Evolutionary conservation across 768 basidiomycete genomes (phyloP).

Genomic region (Heimioporus sp.): DNA sequence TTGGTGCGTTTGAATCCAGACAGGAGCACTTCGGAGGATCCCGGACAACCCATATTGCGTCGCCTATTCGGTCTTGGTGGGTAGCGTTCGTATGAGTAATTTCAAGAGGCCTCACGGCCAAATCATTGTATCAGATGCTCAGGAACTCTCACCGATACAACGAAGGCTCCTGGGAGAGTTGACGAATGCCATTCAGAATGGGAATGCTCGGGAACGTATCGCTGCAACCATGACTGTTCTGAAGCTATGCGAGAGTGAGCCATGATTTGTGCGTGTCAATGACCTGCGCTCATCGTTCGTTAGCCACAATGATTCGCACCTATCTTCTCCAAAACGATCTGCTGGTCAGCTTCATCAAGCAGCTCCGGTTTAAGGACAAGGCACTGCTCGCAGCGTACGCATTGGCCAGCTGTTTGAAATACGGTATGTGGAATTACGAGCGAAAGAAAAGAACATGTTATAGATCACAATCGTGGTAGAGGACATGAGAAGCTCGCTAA

Average conservation of each 20-base stretch:
- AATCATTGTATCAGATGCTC: slow-evolving; percentile 1
- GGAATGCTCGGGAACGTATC: slow-evolving; percentile 16
- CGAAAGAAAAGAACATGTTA: not conserved
- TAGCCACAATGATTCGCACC: slow-evolving; percentile 6
- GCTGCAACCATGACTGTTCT: slow-evolving; percentile 22
- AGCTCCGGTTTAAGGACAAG: slow-evolving; percentile 12
- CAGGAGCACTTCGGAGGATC: not conserved
- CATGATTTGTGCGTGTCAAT: not conserved
- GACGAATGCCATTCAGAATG: not conserved
- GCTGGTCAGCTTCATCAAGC: slow-evolving; percentile 11
- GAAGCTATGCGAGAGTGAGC: slow-evolving; percentile 20
- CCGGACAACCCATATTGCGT: slow-evolving; percentile 3
- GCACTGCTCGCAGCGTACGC: slow-evolving; percentile 24
- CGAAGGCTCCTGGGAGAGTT: slow-evolving; percentile 12
- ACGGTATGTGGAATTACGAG: slow-evolving; percentile 6
- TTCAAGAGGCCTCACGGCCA: not conserved
- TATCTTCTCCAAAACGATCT: slow-evolving; percentile 8
- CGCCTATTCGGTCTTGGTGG: slow-evolving; percentile 19
- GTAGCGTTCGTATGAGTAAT: not conserved
- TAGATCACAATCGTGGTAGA: slow-evolving; percentile 1
- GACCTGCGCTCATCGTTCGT: not conserved
- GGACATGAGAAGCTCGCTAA: slow-evolving; percentile 13
- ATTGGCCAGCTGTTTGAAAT: slow-evolving; percentile 12
- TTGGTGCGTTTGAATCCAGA: slow-evolving; percentile 8
- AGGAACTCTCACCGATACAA: not conserved